Base-by-base conservation (phyloP, 805 yeast genomes). In the Komagataella pastoris region DNA sequence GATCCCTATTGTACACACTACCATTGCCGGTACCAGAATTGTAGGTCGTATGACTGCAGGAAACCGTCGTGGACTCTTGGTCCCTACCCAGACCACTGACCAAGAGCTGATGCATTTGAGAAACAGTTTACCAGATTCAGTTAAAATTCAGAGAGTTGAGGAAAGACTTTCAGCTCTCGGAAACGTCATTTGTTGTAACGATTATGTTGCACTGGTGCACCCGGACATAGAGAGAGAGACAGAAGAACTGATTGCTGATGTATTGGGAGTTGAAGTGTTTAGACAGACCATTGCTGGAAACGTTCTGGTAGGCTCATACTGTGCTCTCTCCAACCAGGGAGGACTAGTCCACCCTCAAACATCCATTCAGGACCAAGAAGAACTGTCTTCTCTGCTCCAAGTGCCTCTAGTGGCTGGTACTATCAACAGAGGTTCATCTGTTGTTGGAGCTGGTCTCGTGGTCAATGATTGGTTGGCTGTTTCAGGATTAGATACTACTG, bases 141-240 rank as follows among this genome's bases (percentile, higher is more conserved):
- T 93, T 59, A 90, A 86, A 70, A 89, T 93, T 61, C 99, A 93
- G 73, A 81, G 99, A 68, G 96, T 95, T 45, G 99, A 93, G 71
- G 99, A 93, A 73, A 82, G 99, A 66, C 75, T 93, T 56, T 86
- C 96, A 50, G 99, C 99, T 12, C 73, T 93, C 58, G 99, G 99
- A 61, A 93, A 93, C 61, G 99, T 93, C 56, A 89, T 93, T 63
- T 91, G 98, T 71, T 91, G 98, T 73, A 93, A 93, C 70, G 99
- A 93, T 69, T 93, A 93, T 66, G 99, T 95, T 61, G 99, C 99
- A 3, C 78, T 93, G 58, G 99, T 93, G 51, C 99, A 93, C 70
- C 99, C 99, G 50, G 99, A 93, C 73, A 88, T 93, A 58, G 99
- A 93, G 75, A 84, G 99, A 67, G 99, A 93, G 71, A 93, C 99